Base-by-base conservation (phyloP, 1,284 basidiomycete genomes). In the Heterobasidion occidentale region DNA sequence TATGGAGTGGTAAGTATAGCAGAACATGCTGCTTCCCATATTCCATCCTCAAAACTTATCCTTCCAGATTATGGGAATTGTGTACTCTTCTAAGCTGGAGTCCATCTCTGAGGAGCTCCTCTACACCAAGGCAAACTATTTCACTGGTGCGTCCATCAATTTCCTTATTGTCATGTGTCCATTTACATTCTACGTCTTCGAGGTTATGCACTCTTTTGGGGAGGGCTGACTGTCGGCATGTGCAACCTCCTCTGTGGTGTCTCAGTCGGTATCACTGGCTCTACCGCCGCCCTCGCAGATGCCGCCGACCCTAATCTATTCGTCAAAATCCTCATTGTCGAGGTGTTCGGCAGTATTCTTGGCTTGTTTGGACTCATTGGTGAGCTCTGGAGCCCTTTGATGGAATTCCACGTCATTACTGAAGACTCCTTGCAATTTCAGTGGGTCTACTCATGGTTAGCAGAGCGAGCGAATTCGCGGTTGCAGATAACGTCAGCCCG, bases 161-260 rank as follows among this genome's bases (percentile, higher is more conserved):
- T 36, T 44, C 52, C 19, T 36, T 35, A 8, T n/a, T 36, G 27
- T n/a, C 1, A 15, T 9, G 11, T 42, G 27, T 36, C 44, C 12
- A 11, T 17, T 35, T 46, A 17, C 42, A 56, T 27, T 17, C 27
- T 12, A 42, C 33, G 19, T 20, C 6, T 27, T 36, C 34, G 61
- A 91, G 92, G 93, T 9, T 97, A 84, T 65, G 86, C 94, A 2
- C 79, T 97, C 57, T 98, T 98, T 78, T 97, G 94, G 88, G 94
- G 94, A 46, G 94, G 94, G 35, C 74, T 97, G 51, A 93, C 92
- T 1, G 93, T 95, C 51, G 94, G 92, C 15, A 66, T 84, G 6
- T 97, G 94, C 73, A 97, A 97, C 71, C 79, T 97, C n/a, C 79
- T 98, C 20, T 97, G 94, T 61, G 94, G 94, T 63, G 74, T 96